These are phyloP conservation scores for Wickerhamomyces alni DNA, from an alignment of 805 yeast genomes.

Conservation along the genomic window DNA sequence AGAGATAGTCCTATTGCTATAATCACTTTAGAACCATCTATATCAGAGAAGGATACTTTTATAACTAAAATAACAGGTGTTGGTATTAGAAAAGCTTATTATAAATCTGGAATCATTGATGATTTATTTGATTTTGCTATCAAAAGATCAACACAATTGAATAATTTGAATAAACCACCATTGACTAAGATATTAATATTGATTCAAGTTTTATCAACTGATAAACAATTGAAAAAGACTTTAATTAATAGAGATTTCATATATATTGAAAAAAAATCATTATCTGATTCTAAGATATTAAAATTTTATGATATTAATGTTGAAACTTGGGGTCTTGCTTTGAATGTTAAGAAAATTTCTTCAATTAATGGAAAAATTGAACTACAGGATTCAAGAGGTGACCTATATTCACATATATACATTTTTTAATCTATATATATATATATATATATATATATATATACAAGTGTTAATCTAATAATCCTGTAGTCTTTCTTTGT, in stretches of 20 bases:
- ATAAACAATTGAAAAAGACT: conserved; percentile 30
- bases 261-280: conserved; percentile 21
- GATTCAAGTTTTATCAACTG: conserved; percentile 49
- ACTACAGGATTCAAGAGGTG: conserved; percentile 17
- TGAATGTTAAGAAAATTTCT: conserved; percentile 16
- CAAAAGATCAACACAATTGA: conserved; percentile 37
- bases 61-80: conserved; percentile 49
- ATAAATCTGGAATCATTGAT: conserved; percentile 54
- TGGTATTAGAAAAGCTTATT: conserved; percentile 65
- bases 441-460: not conserved
- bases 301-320: conserved; percentile 12
- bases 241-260: conserved; percentile 40
- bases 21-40: conserved; percentile 36
- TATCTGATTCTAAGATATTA: conserved; percentile 10
- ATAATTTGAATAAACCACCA: conserved; percentile 20
- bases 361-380: conserved; percentile 10
- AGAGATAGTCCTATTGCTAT: conserved; percentile 71
- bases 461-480: conserved; percentile 12
- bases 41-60: conserved; percentile 35
- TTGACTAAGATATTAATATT: conserved; percentile 31
- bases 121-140: conserved; percentile 61
- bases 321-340: conserved; percentile 21
- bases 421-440: not conserved
- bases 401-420: too few species aligned
- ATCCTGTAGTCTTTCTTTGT: conserved; percentile 19